Percentiles rank a stretch among this genome's conserved stretches.
phyloP scores from a whole-genome alignment of 305 asterid species.

The Withania somnifera region DNA sequence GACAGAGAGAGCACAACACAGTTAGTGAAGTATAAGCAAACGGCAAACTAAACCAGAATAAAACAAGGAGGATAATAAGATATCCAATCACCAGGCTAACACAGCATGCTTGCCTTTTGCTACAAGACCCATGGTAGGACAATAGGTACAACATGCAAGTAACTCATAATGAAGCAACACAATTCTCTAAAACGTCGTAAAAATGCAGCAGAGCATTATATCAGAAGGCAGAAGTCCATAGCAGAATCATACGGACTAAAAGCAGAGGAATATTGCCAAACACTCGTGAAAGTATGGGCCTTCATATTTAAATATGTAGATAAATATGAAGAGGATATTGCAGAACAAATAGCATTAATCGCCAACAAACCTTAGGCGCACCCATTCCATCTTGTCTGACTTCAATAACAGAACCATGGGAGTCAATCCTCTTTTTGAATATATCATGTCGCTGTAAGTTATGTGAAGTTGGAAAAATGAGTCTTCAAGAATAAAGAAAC shows the following conservation, averaged over 20 bases:
- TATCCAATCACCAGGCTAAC: not conserved
- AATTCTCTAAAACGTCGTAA: not conserved
- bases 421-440: conserved; percentile 79
- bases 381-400: conserved; percentile 80
- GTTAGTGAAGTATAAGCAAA: conserved; percentile 1
- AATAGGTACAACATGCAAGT: not conserved
- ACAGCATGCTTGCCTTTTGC: not conserved
- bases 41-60: not conserved
- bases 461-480: conserved; percentile 1
- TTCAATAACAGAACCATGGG: conserved; percentile 73
- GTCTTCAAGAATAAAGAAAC: conserved; percentile 5
- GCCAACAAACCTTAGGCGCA: conserved; percentile 63
- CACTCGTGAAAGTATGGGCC: not conserved
- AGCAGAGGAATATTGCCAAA: not conserved
- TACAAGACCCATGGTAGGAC: not conserved
- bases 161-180: not conserved
- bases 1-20: not conserved
- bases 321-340: not conserved
- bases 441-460: conserved; percentile 81
- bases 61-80: not conserved
- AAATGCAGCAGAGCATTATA: not conserved
- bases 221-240: not conserved
- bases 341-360: not conserved
- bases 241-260: not conserved
- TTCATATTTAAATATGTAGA: not conserved